Evolutionary conservation across 805 yeast genomes (phyloP).

Genomic region (Torulaspora gathmanii): DNA sequence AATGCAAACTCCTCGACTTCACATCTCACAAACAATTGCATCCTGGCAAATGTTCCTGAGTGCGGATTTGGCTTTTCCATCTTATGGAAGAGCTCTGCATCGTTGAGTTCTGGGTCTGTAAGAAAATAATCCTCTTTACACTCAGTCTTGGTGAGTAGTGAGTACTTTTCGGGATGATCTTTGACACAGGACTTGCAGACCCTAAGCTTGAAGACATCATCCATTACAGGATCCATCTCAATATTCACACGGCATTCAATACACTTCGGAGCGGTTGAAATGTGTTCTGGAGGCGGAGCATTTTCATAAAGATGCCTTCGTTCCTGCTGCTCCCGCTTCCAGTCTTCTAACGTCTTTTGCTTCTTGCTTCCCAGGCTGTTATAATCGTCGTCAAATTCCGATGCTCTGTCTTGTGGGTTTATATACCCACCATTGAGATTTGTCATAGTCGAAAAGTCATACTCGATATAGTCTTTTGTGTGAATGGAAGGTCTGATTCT

Average conservation of each 20-base stretch:
- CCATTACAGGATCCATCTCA: slow-evolving; percentile 72
- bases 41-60: slow-evolving; percentile 77
- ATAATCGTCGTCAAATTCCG: slow-evolving; percentile 27
- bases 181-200: slow-evolving; percentile 80
- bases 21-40: slow-evolving; percentile 85
- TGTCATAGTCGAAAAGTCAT: slow-evolving; percentile 85
- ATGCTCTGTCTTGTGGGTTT: slow-evolving; percentile 23
- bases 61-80: slow-evolving; percentile 93
- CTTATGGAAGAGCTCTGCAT: slow-evolving; percentile 60
- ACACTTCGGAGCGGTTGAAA: slow-evolving; percentile 74
- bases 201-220: slow-evolving; percentile 60
- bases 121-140: slow-evolving; percentile 86
- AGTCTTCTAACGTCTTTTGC: slow-evolving; percentile 46
- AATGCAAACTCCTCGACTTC: slow-evolving; percentile 93
- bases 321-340: slow-evolving; percentile 54
- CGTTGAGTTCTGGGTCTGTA: slow-evolving; percentile 89
- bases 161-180: slow-evolving; percentile 77
- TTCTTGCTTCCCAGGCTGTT: slow-evolving; percentile 25
- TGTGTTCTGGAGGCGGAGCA: slow-evolving; percentile 67
- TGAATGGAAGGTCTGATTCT: slow-evolving; percentile 46
- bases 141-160: slow-evolving; percentile 90
- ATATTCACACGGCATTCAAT: slow-evolving; percentile 68
- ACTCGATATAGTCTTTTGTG: slow-evolving; percentile 68
- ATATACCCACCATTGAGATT: slow-evolving; percentile 87
- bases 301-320: slow-evolving; percentile 51